phyloP scores from a whole-genome alignment of 805 yeast species.

The Teunomyces cretensis region DNA sequence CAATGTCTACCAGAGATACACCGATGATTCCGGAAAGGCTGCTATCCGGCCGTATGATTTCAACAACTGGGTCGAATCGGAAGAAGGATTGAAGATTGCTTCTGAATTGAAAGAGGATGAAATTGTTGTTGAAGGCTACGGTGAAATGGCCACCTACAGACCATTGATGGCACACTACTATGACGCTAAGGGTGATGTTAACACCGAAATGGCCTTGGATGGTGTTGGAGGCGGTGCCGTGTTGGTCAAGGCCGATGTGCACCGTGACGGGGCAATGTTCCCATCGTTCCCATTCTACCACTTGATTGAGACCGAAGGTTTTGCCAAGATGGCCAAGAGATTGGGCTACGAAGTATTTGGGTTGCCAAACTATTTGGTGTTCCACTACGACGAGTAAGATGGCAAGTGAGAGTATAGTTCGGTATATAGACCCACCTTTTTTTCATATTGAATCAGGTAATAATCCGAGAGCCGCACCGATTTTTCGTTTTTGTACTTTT shows the following conservation, averaged over 20 bases:
- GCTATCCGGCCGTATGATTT: constrained; percentile 87
- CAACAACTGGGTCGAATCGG: constrained; percentile 92
- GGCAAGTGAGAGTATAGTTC: background rate
- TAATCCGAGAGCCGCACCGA: constrained; percentile 10
- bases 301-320: constrained; percentile 96
- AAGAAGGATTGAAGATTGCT: constrained; percentile 78
- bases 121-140: constrained; percentile 91
- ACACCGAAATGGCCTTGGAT: constrained; percentile 79
- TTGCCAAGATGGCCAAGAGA: constrained; percentile 96
- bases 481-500: constrained; percentile 5
- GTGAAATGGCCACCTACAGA: constrained; percentile 91
- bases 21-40: constrained; percentile 54
- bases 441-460: constrained; percentile 9
- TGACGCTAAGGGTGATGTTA: constrained; percentile 59
- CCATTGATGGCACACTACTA: constrained; percentile 90
- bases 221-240: constrained; percentile 99
- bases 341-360: constrained; percentile 90
- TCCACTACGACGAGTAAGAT: constrained; percentile 75
- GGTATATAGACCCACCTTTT: background rate
- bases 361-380: constrained; percentile 90
- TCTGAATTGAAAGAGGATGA: constrained; percentile 77
- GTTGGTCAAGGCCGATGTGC: constrained; percentile 94
- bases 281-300: constrained; percentile 98
- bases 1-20: constrained; percentile 85
- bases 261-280: constrained; percentile 99